Conservation (phyloP, 208 protist genomes). For the Leishmania aethiopica region DNA sequence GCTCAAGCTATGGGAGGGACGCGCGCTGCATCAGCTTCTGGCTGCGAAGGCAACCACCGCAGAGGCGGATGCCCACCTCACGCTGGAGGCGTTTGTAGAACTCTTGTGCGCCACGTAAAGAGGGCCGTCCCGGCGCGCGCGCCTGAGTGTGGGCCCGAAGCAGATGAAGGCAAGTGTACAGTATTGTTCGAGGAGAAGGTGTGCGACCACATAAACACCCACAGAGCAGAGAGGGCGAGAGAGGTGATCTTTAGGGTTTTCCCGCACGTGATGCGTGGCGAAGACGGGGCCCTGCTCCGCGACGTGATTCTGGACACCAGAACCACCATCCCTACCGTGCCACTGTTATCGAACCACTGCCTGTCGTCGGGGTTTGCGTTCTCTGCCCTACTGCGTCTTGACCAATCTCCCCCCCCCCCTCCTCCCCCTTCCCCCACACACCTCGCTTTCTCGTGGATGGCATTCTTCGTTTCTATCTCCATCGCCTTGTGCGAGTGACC, state of each 20-base stretch:
- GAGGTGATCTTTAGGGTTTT: neutral
- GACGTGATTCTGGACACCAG: neutral
- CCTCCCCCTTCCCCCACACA: neutral
- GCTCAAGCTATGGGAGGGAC: slow-evolving; percentile 7
- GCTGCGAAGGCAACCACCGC: neutral
- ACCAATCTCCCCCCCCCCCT: neutral
- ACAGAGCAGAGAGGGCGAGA: neutral
- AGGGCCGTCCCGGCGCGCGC: neutral
- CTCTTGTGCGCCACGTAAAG: slow-evolving; percentile 18
- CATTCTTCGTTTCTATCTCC: neutral
- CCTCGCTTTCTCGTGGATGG: neutral
- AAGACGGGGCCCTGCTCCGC: neutral
- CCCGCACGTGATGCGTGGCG: neutral
- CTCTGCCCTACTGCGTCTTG: neutral
- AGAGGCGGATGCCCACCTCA: neutral
- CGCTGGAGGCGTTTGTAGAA: slow-evolving; percentile 17
- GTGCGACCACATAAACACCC: neutral
- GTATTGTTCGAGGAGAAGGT: neutral
- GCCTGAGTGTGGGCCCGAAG: too few relatives aligned
- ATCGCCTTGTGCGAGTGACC: neutral
- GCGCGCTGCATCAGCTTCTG: slow-evolving; percentile 19
- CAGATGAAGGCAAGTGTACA: neutral
- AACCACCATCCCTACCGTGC: neutral
- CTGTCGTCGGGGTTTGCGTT: neutral
- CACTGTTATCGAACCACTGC: neutral